These are phyloP conservation scores for Blastomyces emzantsi DNA, from an alignment of 2,329 filamentous ascomycete genomes.

Conservation along the genomic window DNA sequence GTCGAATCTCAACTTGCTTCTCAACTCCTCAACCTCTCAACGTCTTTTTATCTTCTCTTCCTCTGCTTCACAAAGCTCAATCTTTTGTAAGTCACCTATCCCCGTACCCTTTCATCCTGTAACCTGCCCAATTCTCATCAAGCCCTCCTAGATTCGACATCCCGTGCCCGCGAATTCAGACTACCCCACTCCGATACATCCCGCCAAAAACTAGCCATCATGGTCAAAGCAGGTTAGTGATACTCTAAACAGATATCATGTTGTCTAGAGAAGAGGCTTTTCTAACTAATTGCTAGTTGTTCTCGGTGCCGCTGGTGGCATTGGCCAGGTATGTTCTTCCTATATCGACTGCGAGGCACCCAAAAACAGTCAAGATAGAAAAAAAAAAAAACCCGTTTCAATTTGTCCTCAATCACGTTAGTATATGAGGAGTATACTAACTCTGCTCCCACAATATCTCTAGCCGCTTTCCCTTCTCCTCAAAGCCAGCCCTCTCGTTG, in stretches of 20 bases:
- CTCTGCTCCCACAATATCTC: constrained; percentile 8
- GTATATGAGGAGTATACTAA: background rate
- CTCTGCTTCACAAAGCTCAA: background rate
- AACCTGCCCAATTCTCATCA: constrained; percentile 3
- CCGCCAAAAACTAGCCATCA: constrained; percentile 24
- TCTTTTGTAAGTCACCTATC: constrained; percentile 2
- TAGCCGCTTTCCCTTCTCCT: constrained; percentile 94
- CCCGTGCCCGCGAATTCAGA: background rate
- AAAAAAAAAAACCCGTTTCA: background rate
- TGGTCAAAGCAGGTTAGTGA: constrained; percentile 40
- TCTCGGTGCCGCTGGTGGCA: constrained; percentile 94
- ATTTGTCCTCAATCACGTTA: background rate
- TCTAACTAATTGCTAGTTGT: constrained; percentile 47
- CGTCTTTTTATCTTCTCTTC: background rate
- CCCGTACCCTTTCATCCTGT: constrained; percentile 10
- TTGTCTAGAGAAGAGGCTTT: background rate
- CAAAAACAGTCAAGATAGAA: background rate
- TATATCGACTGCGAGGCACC: background rate
- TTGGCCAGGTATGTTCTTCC: constrained; percentile 68
- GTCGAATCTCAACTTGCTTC: background rate
- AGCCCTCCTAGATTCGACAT: background rate
- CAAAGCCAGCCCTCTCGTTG: constrained; percentile 79
- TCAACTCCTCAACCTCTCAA: background rate
- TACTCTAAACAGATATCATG: background rate
- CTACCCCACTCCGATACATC: constrained; percentile 14